Evolutionary conservation across 2,329 filamentous ascomycete species (phyloP).

Genomic region (Aspergillus arachidicola): DNA sequence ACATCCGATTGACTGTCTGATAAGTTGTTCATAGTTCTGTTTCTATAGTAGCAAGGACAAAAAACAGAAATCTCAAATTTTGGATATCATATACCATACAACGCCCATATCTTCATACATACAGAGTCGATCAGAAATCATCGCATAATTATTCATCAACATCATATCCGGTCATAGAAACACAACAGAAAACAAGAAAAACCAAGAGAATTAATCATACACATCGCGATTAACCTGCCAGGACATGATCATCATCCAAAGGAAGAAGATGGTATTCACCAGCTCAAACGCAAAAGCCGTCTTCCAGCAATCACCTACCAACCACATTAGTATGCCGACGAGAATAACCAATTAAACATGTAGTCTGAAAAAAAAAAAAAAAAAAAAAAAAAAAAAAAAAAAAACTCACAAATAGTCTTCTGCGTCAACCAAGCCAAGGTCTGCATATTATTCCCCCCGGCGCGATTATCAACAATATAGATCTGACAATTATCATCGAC

Average conservation of each 20-base stretch:
- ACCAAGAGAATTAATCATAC: slow-evolving; percentile 18
- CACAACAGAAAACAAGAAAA: not conserved
- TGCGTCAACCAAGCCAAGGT: slow-evolving; percentile 66
- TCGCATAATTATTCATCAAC: slow-evolving; percentile 6
- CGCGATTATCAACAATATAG: slow-evolving; percentile 54
- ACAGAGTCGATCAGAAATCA: not conserved
- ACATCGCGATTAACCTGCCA: slow-evolving; percentile 53
- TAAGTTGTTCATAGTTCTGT: not conserved
- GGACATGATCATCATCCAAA: slow-evolving; percentile 68
- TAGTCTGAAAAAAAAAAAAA: not conserved
- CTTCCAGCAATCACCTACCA: slow-evolving; percentile 61
- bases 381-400: not conserved
- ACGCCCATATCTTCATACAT: slow-evolving; percentile 3
- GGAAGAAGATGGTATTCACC: slow-evolving; percentile 63
- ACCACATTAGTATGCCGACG: slow-evolving; percentile 15
- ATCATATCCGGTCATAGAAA: not conserved
- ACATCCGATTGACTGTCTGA: not conserved
- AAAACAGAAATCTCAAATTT: not conserved
- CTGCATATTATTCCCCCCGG: slow-evolving; percentile 52
- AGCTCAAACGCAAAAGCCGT: slow-evolving; percentile 67
- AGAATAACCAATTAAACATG: not conserved
- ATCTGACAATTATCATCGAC: slow-evolving; percentile 62
- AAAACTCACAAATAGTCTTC: slow-evolving; percentile 60
- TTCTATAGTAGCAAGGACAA: not conserved
- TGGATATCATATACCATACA: slow-evolving; percentile 3